Evolutionary conservation across 495 filamentous ascomycete genomes (phyloP), one percentile per base, ranked within the genome.

Genomic region (Aspergillus sparsus): DNA sequence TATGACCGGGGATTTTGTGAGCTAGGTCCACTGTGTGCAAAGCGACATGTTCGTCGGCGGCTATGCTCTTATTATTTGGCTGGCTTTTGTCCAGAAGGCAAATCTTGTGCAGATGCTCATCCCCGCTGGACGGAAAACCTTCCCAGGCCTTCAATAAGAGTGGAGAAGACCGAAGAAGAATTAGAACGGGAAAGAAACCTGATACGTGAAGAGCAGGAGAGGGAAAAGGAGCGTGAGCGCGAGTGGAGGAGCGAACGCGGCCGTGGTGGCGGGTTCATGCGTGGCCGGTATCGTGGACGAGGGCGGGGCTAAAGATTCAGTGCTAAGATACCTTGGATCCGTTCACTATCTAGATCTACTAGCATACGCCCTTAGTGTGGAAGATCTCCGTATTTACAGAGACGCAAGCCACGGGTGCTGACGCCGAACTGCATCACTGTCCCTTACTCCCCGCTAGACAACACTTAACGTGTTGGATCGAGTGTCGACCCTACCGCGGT

Each of bases 1-100:
- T 98, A 96, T 76, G 91, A 97, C 54, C 84, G 86, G n/a, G 94
- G 94, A 2, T 98, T 97, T 75, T 98, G 95, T 63, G 90, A 91
- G 21, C 79, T 97, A 12, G 95, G 94, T 0, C 89, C 93, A 4
- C 75, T 82, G 31, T 98, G 94, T 71, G 86, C 88, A 9, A 90
- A 96, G 74, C 88, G 89, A 62, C 94, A 98, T 72, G 85, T 95
- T 51, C 85, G 90, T 35, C 83, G 82, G 44, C 74, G 66, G 37
- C 68, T 96, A 1, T 98, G 94, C 71, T 73, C 76, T n/a, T 96
- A 84, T 73, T 98, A 95, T 66, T 79, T 98, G 33, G 90, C 91
- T 1, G 95, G 95, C 1, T 98, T 98, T 74, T 98, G 94, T 69
- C 94, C 94, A 0, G 87, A 95, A 59, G 92, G 93, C 10, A 84